Evolutionary conservation across 2,329 filamentous ascomycete genomes (phyloP), one percentile per base, ranked within the genome.

Genomic region (Fusarium pseudograminearum): DNA sequence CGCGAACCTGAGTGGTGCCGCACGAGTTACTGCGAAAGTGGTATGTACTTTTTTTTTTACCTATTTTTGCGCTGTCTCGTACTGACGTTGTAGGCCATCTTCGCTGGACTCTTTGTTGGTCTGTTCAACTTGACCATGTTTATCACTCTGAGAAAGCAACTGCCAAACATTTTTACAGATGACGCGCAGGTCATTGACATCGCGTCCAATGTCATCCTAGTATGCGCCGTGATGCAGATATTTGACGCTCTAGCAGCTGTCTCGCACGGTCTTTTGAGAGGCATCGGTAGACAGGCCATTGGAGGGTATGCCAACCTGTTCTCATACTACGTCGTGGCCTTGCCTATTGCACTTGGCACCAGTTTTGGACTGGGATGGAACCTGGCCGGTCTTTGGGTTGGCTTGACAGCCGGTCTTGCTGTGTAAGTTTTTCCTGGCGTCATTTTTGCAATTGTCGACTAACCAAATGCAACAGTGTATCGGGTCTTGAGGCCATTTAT

Each of bases 161-260:
- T 97, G 22, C 92, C 93, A 0, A 82, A 85, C 33, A 85, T 97
- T 1, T 93, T 94, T 77, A 93, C 91, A 7, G 81, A 86, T 2
- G 91, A 94, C 68, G 75, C 81, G 5, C 87, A 90, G 47, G 91
- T 94, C 44, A 85, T 91, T 60, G 81, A 80, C 5, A 81, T 93
- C 24, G 90, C 91, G 11, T 86, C 92, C 0, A 78, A 80, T 1
- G 87, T 93, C 2, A 84, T 97, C 16, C 93, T 93, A 0, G 81
- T 97, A 2, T 92, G 91, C 58, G 93, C 93, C 0, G 85, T 92
- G 0, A 96, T 97, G 84, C 93, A 97, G 76, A 85, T 97, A n/a
- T 94, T 96, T 71, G 94, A 98, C 78, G 89, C 91, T 2, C 77
- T 97, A 18, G 89, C 92, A 0, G 87, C 91, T 4, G 90, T 90